Percentiles rank a stretch among this genome's conserved stretches.
Conservation (phyloP, 352 stramenopile species). For the Phytophthora idaei region DNA sequence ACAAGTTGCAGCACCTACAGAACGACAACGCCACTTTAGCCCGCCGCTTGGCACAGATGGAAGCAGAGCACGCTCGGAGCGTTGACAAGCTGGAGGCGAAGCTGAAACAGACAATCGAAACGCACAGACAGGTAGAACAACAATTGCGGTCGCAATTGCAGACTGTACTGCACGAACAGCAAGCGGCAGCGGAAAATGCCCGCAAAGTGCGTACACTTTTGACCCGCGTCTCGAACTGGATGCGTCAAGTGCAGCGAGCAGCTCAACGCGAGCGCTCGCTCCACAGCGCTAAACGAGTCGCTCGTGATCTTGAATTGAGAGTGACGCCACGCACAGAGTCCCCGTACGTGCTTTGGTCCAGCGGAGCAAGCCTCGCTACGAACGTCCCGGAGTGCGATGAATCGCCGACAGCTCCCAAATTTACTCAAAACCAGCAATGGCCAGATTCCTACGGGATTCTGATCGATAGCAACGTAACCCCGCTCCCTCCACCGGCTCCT, state of each 20-base stretch:
- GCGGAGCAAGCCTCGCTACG: conserved; percentile 11
- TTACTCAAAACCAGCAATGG: conserved; percentile 12
- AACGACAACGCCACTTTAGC: conserved; percentile 13
- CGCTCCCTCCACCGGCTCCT: conserved; percentile 23
- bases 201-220: conserved; percentile 30
- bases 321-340: conserved; percentile 18
- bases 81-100: conserved; percentile 25
- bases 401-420: conserved; percentile 11
- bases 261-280: conserved; percentile 7
- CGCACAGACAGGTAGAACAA: conserved; percentile 26
- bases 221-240: conserved; percentile 26
- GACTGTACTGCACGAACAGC: conserved; percentile 21
- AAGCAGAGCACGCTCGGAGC: conserved; percentile 19
- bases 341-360: conserved; percentile 22
- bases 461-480: conserved; percentile 5
- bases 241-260: conserved; percentile 31
- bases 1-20: conserved; percentile 19
- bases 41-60: conserved; percentile 12
- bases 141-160: conserved; percentile 20
- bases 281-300: conserved; percentile 1
- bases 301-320: conserved; percentile 17
- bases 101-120: conserved; percentile 19
- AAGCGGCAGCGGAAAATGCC: conserved; percentile 33
- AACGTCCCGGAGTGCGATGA: conserved; percentile 12
- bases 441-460: conserved; percentile 9